Evolutionary conservation across 1,284 basidiomycete genomes (phyloP).

Genomic region (Austropuccinia psidii): DNA sequence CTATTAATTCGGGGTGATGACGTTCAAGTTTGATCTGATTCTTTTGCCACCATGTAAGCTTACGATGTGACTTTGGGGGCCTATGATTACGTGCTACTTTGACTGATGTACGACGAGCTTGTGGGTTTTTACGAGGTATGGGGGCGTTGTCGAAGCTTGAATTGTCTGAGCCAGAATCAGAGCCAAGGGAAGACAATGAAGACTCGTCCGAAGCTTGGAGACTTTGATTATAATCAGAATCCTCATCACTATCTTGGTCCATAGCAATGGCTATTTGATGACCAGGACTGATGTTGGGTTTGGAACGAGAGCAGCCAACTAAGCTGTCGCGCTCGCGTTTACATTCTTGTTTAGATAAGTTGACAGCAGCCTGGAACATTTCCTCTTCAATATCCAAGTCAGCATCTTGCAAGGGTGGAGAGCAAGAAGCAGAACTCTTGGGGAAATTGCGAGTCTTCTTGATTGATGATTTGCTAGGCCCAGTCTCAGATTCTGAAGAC

Average conservation of each 20-base stretch:
- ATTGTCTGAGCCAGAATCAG: neutral
- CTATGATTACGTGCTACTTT: neutral
- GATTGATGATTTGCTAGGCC: neutral
- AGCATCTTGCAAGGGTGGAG: neutral
- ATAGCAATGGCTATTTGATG: neutral
- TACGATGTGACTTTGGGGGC: neutral
- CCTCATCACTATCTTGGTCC: neutral
- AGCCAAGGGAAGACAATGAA: slow-evolving; percentile 1
- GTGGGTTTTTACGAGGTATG: neutral
- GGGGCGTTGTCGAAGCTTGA: neutral
- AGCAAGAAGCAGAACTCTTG: neutral
- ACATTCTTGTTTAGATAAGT: slow-evolving; percentile 22
- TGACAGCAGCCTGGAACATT: slow-evolving; percentile 28
- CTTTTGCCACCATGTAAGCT: slow-evolving; percentile 33
- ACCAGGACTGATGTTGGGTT: neutral
- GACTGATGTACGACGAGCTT: neutral
- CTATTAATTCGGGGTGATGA: slow-evolving; percentile 61
- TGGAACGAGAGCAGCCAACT: neutral
- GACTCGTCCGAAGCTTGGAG: neutral
- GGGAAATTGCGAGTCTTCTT: neutral
- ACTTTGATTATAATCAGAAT: neutral
- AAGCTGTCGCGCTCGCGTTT: neutral
- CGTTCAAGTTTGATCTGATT: slow-evolving; percentile 38
- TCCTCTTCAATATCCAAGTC: slow-evolving; percentile 9
- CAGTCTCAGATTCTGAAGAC: neutral